Evolutionary conservation across 176 grass and related monocot genomes (phyloP), one percentile per base, ranked within the genome.

Genomic region (Thalia dealbata): DNA sequence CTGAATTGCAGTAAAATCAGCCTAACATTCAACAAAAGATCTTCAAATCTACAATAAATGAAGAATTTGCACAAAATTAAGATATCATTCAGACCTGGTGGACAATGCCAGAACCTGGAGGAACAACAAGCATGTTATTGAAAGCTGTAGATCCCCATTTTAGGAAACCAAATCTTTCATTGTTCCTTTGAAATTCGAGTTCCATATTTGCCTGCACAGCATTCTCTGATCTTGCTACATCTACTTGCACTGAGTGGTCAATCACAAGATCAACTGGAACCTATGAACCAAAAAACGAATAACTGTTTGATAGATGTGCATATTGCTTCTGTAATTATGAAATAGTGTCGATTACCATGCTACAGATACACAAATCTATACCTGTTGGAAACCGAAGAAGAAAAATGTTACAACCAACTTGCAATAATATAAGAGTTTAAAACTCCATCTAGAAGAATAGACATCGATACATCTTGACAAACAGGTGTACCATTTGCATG

Each of bases 141-240:
- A 96, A 96, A 75, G 92, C 92, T 76, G 80, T 86, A 59, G 92
- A 96, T 10, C 89, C 92, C 92, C 92, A 96, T 61, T 96, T 96
- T 67, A 96, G 82, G 76, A 96, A 96, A 80, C 84, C 82, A 80
- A 96, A 96, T 80, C 92, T 92, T 77, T 96, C 92, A 29, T 87
- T 87, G 82, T 92, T 96, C 56, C 89, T 85, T 41, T 84, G 84
- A 79, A 89, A 96, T 61, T 96, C 92, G 58, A 91, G 59, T 59
- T 87, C 82, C 92, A 96, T 96, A 65, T 96, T 96, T 70, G 64
- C 52, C 77, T 96, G 86, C 12, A 96, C 69, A 16, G 92, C 92
- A 82, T 96, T 89, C 22, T 58, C 77, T 1, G 89, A 89, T 82
- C 80, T 96, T 79, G 92, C 92, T 74, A 96, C 92, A 81, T 96